phyloP scores from a whole-genome alignment of 1,139 yeast species.

The Yamadazyma taylorii region DNA sequence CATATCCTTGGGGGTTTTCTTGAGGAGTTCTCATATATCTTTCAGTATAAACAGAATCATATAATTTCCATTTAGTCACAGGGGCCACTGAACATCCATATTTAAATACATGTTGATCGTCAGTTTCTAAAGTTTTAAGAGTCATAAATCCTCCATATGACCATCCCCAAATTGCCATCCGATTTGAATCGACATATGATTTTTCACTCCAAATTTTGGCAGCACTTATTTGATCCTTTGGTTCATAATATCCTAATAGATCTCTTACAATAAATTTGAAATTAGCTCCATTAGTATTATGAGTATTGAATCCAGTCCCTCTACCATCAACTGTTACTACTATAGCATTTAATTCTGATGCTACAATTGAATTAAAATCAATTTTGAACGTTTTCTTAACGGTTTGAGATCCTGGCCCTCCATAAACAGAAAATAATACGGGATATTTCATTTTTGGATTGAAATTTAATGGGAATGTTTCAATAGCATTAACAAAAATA shows the following conservation, averaged over 20 bases:
- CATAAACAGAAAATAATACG: slow-evolving; percentile 69
- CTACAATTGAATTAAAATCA: slow-evolving; percentile 62
- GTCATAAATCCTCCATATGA: slow-evolving; percentile 82
- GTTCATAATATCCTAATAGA: slow-evolving; percentile 65
- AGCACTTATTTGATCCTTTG: slow-evolving; percentile 68
- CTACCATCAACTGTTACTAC: slow-evolving; percentile 83
- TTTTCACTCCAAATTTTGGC: slow-evolving; percentile 58
- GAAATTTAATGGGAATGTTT: slow-evolving; percentile 65
- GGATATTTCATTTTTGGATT: slow-evolving; percentile 60
- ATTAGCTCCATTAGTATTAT: slow-evolving; percentile 37
- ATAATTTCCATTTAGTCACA: slow-evolving; percentile 74
- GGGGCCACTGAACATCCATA: slow-evolving; percentile 82
- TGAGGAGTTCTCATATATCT: slow-evolving; percentile 74
- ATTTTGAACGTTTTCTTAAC: slow-evolving; percentile 55
- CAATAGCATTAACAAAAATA: slow-evolving; percentile 54
- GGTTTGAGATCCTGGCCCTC: slow-evolving; percentile 81
- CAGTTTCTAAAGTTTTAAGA: slow-evolving; percentile 69
- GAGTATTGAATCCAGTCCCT: slow-evolving; percentile 70
- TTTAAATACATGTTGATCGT: slow-evolving; percentile 57
- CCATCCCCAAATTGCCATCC: slow-evolving; percentile 82
- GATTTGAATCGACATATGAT: slow-evolving; percentile 54
- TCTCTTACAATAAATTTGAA: slow-evolving; percentile 68
- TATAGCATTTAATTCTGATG: slow-evolving; percentile 67
- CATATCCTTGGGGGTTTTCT: slow-evolving; percentile 59
- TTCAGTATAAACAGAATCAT: slow-evolving; percentile 78